Conservation (phyloP, 208 protist genomes). For the Herpetomonas samuelpessoai region DNA sequence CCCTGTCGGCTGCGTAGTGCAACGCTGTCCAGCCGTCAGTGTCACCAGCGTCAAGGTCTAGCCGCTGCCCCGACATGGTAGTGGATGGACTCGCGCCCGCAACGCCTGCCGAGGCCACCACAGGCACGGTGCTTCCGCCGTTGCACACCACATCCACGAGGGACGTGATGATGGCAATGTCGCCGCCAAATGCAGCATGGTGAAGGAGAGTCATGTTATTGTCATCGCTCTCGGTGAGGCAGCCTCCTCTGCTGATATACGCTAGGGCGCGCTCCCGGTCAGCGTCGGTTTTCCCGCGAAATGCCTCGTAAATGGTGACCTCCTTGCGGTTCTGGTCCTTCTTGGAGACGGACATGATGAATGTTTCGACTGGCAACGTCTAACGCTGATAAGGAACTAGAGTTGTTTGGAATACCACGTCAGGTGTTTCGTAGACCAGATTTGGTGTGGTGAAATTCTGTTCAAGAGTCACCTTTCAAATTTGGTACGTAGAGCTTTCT, state of each 20-base stretch:
- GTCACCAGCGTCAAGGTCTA: slow-evolving; percentile 67
- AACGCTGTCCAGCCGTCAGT: slow-evolving; percentile 81
- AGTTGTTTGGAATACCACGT: too few relatives aligned
- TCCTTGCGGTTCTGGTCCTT: too few relatives aligned
- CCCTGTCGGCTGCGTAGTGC: slow-evolving; percentile 85
- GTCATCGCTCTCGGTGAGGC: slow-evolving; percentile 65
- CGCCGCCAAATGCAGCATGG: slow-evolving; percentile 71
- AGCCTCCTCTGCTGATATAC: slow-evolving; percentile 74
- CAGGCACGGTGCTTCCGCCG: too few relatives aligned
- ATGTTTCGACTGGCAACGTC: too few relatives aligned
- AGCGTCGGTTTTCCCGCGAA: slow-evolving; percentile 36
- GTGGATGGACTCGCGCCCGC: background rate
- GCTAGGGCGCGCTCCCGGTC: slow-evolving; percentile 27
- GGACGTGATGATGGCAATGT: slow-evolving; percentile 25
- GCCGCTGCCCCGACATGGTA: slow-evolving; percentile 18
- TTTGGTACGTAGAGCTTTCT: too few relatives aligned
- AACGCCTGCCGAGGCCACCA: too few relatives aligned
- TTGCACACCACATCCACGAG: slow-evolving; percentile 38
- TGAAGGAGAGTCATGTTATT: slow-evolving; percentile 85
- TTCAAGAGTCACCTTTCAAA: too few relatives aligned
- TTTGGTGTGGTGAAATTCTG: too few relatives aligned
- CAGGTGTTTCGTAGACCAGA: too few relatives aligned
- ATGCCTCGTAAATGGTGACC: slow-evolving; percentile 80
- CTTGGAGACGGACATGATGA: too few relatives aligned
- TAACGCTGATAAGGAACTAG: too few relatives aligned